Conservation (phyloP, 2,329 filamentous ascomycete genomes). For the Scedosporium aurantiacum region DNA sequence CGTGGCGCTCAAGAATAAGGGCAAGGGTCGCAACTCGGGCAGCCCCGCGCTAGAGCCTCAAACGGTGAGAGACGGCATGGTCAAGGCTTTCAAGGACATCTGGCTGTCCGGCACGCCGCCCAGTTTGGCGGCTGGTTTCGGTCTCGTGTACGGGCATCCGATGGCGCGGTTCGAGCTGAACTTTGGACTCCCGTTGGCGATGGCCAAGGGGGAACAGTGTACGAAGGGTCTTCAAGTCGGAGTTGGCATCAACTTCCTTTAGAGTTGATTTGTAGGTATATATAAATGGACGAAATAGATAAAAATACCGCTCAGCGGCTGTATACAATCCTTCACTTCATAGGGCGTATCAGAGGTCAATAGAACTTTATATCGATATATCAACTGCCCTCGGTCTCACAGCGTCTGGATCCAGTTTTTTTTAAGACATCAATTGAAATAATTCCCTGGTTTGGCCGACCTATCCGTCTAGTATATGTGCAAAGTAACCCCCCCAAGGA, state of each 20-base stretch:
- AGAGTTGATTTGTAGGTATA: conserved; percentile 17
- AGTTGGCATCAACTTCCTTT: conserved; percentile 94
- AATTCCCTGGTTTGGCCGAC: background rate
- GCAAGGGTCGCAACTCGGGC: conserved; percentile 31
- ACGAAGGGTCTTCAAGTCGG: conserved; percentile 90
- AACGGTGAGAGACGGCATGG: conserved; percentile 42
- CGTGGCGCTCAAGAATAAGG: conserved; percentile 57
- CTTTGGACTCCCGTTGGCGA: conserved; percentile 76
- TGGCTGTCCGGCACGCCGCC: conserved; percentile 54
- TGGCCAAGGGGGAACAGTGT: conserved; percentile 72
- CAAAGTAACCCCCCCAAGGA: background rate
- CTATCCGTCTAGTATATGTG: background rate
- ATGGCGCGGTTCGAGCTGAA: conserved; percentile 92
- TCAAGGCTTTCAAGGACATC: conserved; percentile 56
- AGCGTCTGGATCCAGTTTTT: too few relatives aligned
- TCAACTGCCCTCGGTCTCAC: too few relatives aligned
- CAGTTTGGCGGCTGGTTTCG: conserved; percentile 76
- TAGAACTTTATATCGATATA: too few relatives aligned
- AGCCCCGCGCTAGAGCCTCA: conserved; percentile 23
- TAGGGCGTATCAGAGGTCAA: background rate
- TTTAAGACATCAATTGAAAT: background rate
- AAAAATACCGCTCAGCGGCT: background rate
- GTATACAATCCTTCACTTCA: background rate
- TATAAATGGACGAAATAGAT: background rate
- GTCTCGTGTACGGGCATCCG: conserved; percentile 89